phyloP scores from a whole-genome alignment of 441 rosid genomes.

The Adansonia madagascariensis region DNA sequence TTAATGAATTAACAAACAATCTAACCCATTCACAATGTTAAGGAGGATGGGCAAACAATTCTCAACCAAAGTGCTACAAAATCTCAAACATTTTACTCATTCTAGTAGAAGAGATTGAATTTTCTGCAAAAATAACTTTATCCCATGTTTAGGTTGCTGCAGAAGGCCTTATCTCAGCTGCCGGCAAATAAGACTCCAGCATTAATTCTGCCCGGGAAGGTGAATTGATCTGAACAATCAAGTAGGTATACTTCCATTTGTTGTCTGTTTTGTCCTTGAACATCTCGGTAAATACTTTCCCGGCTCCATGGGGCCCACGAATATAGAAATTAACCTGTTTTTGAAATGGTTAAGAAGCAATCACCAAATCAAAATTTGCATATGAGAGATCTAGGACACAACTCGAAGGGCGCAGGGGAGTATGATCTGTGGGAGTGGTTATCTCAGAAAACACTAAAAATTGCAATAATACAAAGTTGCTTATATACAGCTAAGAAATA shows the following conservation, averaged over 20 bases:
- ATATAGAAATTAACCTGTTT: no score
- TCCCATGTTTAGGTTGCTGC: constrained; percentile 8
- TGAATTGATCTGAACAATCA: constrained; percentile 74
- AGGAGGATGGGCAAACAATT: constrained; percentile 11
- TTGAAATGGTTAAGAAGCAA: neutral
- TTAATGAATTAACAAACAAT: neutral
- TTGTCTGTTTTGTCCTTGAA: constrained; percentile 83
- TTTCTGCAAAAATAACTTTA: neutral
- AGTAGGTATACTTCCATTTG: constrained; percentile 86
- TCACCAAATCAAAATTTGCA: constrained; percentile 1
- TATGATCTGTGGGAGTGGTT: no score
- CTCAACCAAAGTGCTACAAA: neutral
- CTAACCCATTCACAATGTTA: neutral
- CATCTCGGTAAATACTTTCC: constrained; percentile 88
- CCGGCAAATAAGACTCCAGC: constrained; percentile 87
- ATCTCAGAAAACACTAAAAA: neutral
- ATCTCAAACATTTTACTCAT: neutral
- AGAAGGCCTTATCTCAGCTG: constrained; percentile 17
- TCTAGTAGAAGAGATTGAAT: neutral
- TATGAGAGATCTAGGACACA: neutral
- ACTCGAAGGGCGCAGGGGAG: no score
- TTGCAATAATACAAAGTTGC: neutral
- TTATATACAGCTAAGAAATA: constrained; percentile 2
- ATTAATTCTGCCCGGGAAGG: constrained; percentile 75
- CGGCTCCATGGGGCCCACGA: constrained; percentile 95